These are phyloP conservation scores for Moesziomyces globuligerus DNA, from an alignment of 1,284 basidiomycete genomes.

Conservation along the genomic window DNA sequence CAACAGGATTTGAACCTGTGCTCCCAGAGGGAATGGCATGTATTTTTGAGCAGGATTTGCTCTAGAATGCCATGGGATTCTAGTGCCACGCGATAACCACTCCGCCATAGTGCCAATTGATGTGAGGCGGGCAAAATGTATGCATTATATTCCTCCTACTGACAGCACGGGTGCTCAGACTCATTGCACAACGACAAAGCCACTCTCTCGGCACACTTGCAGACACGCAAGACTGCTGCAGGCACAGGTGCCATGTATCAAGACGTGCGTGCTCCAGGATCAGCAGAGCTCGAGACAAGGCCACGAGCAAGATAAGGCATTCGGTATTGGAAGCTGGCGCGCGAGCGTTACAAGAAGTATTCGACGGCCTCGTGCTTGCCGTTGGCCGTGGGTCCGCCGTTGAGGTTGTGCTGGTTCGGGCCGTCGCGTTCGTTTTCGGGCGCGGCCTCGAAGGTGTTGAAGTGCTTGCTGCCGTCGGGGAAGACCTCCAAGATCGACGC, in stretches of 20 bases:
- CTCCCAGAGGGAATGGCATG: conserved; percentile 41
- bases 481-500: conserved; percentile 96
- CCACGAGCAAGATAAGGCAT: too few relatives aligned
- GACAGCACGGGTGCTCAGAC: too few relatives aligned
- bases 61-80: conserved; percentile 17
- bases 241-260: too few relatives aligned
- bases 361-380: conserved; percentile 57
- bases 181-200: too few relatives aligned
- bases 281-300: too few relatives aligned
- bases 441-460: conserved; percentile 98
- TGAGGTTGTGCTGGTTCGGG: conserved; percentile 55
- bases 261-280: too few relatives aligned
- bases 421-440: conserved; percentile 86
- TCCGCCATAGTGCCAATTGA: conserved; percentile 15
- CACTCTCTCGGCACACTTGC: too few relatives aligned
- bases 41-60: conserved; percentile 16
- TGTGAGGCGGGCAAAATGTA: background rate
- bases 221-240: too few relatives aligned
- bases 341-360: conserved; percentile 61
- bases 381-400: conserved; percentile 24
- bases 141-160: too few relatives aligned
- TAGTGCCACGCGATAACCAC: conserved; percentile 44
- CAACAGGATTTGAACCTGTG: conserved; percentile 36
- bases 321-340: too few relatives aligned
- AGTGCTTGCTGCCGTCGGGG: conserved; percentile 87